Evolutionary conservation across 1,284 basidiomycete species (phyloP), one percentile per base, ranked within the genome.

Genomic region (Papiliotrema fonsecae): DNA sequence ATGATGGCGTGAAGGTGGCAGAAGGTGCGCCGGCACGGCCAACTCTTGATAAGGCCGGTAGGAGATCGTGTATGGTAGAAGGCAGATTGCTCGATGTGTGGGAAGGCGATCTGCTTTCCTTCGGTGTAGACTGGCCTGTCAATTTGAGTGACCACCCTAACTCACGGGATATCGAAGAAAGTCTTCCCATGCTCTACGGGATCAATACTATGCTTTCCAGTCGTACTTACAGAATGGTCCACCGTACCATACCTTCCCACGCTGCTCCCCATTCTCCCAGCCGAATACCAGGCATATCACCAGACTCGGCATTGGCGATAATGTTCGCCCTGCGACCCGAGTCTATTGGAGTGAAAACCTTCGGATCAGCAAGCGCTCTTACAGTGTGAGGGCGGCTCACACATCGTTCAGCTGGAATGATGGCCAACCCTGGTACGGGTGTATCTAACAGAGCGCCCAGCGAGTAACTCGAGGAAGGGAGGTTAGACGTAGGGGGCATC

Each of bases 391-490:
- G 35, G 25, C 25, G 14, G 52, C 58, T 30, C 27, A 63, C 61
- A 26, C 45, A 57, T 40, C 57, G 51, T 18, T 57, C 55, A 32
- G 54, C 57, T 11, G 56, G 52, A 21, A 63, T 59, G 34, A 60
- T 36, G 4, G 49, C 26, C 14, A 57, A 30, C 16, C 43, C 34
- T 2, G 35, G 32, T 18, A 61, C 56, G 2, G 55, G 46, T 18
- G 49, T 49, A 2, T 46, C 28, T n/a, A 58, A 39, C 7, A 63
- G 48, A 5, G 46, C 49, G 1, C 52, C 37, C 11, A 63, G 47
- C 4, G 55, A 61, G 45, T 61, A 63, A 13, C 52, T 38, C 11
- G 61, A 59, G 16, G 57, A 18, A 13, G 61, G 54, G 4, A 63
- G 37, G 28, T 49, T 34, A 2, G 42, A 34, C 2, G 47, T 26